Percentiles rank a stretch among this genome's conserved stretches.
Conservation (phyloP, 176 grass and related monocot genomes). For the Zoysia pacifica region DNA sequence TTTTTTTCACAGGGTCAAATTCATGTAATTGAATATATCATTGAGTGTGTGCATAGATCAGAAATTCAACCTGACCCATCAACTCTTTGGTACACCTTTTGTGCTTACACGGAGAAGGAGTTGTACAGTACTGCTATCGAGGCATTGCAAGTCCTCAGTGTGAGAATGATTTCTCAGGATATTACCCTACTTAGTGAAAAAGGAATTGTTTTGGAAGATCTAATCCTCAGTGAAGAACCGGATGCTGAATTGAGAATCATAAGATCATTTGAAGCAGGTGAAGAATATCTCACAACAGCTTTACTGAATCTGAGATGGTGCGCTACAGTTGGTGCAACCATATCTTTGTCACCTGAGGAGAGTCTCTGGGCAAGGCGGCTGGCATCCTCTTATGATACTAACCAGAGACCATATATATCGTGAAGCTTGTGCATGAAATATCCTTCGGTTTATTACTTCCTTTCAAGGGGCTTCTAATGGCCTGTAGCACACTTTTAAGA, state of each 20-base stretch:
- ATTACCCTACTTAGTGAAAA: conserved; percentile 48
- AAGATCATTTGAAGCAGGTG: conserved; percentile 44
- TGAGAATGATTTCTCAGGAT: conserved; percentile 77
- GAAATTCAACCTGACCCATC: conserved; percentile 70
- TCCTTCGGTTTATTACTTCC: background rate
- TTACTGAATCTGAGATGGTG: conserved; percentile 86
- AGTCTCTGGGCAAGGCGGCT: conserved; percentile 78
- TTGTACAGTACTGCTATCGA: conserved; percentile 65
- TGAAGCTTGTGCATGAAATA: conserved; percentile 9
- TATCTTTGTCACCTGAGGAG: conserved; percentile 77
- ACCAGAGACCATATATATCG: conserved; percentile 39
- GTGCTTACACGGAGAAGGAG: conserved; percentile 54
- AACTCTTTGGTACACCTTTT: conserved; percentile 65
- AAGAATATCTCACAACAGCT: conserved; percentile 59
- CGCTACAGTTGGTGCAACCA: conserved; percentile 50
- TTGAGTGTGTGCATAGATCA: conserved; percentile 58
- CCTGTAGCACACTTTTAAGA: background rate
- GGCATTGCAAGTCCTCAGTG: conserved; percentile 73
- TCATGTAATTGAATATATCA: conserved; percentile 66
- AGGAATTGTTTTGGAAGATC: conserved; percentile 56
- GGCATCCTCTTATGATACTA: conserved; percentile 53
- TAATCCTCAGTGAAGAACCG: conserved; percentile 76
- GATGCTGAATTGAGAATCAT: conserved; percentile 65
- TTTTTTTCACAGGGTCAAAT: conserved; percentile 65
- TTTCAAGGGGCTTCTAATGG: background rate